Percentiles rank a stretch among this genome's conserved stretches.
These are phyloP conservation scores for Globisporangium acanthophoron DNA, from an alignment of 352 stramenopile species.

Conservation along the genomic window DNA sequence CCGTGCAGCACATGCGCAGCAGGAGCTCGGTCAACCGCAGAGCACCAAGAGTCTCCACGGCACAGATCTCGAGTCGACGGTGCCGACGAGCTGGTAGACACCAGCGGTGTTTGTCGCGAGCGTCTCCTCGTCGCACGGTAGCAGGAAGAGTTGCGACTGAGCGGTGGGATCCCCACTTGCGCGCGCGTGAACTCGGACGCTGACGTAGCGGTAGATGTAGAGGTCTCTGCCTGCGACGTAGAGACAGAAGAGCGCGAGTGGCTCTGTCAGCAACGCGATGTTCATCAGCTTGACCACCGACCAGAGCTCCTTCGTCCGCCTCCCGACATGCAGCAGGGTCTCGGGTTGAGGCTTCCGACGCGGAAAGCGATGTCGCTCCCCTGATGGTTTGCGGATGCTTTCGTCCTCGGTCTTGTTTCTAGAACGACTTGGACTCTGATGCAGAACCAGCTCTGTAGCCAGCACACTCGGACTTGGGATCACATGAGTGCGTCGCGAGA, in stretches of 20 bases:
- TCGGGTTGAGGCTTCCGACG: not conserved
- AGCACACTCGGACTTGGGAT: not conserved
- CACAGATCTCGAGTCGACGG: not conserved
- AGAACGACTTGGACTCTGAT: not conserved
- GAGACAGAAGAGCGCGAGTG: conserved; percentile 14
- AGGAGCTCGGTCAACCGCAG: not conserved
- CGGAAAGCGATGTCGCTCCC: not conserved
- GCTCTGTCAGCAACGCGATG: conserved; percentile 23
- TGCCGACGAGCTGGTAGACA: conserved; percentile 1
- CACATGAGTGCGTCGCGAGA: not conserved
- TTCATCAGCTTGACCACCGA: conserved; percentile 23
- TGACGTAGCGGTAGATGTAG: conserved; percentile 17
- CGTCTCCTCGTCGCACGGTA: not conserved
- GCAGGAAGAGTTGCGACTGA: not conserved
- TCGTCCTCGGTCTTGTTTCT: not conserved
- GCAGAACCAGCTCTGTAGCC: not conserved
- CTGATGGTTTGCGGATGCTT: not conserved
- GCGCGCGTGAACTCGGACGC: not conserved
- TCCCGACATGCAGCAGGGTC: conserved; percentile 3
- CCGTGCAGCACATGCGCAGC: too few relatives aligned
- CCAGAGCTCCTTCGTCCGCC: conserved; percentile 13
- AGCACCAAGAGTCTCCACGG: conserved; percentile 2
- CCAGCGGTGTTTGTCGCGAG: not conserved
- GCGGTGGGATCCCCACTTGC: not conserved
- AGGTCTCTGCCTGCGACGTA: conserved; percentile 10